Percentiles rank a stretch among this genome's conserved stretches.
Evolutionary conservation across 2,329 filamentous ascomycete species (phyloP).

Genomic region (Tolypocladium pustulatum): DNA sequence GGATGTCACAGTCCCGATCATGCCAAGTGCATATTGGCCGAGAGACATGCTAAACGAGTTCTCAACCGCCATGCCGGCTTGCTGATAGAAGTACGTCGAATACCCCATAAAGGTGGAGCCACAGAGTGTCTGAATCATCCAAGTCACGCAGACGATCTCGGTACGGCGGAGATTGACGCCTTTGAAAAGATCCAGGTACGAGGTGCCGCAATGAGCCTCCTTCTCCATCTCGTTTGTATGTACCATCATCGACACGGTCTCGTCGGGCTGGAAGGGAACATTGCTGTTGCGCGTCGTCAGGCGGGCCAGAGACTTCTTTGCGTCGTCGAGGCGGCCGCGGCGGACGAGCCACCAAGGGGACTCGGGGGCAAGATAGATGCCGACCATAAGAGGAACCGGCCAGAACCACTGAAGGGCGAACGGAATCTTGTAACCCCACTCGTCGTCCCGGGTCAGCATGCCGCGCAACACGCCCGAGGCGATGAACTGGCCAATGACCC

Average conservation of each 20-base stretch:
- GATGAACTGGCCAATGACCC: constrained; percentile 37
- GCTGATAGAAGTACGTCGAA: constrained; percentile 41
- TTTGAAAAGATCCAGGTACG: constrained; percentile 37
- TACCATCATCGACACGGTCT: constrained; percentile 38
- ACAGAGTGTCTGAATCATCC: constrained; percentile 29
- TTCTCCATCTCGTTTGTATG: constrained; percentile 40
- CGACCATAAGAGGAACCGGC: constrained; percentile 32
- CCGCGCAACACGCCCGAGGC: constrained; percentile 30
- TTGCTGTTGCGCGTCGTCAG: constrained; percentile 27
- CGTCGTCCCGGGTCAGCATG: constrained; percentile 22
- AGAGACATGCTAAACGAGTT: constrained; percentile 29
- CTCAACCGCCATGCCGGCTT: constrained; percentile 27
- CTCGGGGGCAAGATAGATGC: constrained; percentile 33
- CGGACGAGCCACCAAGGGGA: constrained; percentile 41
- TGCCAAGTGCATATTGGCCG: constrained; percentile 31
- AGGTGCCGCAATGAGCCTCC: constrained; percentile 25
- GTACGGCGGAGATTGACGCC: constrained; percentile 34
- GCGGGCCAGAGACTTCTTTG: constrained; percentile 25
- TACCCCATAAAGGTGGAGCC: constrained; percentile 42
- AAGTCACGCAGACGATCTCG: constrained; percentile 33
- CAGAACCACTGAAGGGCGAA: constrained; percentile 40
- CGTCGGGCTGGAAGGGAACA: constrained; percentile 25
- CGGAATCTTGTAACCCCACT: constrained; percentile 37
- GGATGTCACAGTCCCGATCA: constrained; percentile 32
- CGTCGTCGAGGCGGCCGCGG: constrained; percentile 25